Conservation (phyloP, 192 early-diverging fungal genomes). For the Coemansia sp. region DNA sequence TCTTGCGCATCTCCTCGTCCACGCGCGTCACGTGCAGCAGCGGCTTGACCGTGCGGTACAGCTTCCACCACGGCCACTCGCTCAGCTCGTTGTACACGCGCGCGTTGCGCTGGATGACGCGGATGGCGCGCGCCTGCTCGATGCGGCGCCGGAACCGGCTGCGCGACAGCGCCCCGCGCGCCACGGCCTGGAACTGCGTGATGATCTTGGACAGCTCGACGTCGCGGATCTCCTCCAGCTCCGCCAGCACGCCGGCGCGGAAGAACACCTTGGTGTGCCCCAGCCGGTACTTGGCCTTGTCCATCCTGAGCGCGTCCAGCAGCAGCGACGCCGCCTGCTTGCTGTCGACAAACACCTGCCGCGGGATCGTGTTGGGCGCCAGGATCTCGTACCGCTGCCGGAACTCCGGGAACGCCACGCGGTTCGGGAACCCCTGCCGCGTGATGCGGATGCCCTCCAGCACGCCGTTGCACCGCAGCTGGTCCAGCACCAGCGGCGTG, state of each 20-base stretch:
- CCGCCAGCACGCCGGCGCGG: conserved; percentile 90
- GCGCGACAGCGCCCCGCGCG: conserved; percentile 83
- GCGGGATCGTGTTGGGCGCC: conserved; percentile 75
- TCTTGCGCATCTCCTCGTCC: conserved; percentile 87
- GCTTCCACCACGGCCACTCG: conserved; percentile 97
- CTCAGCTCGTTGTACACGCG: conserved; percentile 85
- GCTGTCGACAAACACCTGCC: conserved; percentile 87
- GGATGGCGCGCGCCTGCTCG: conserved; percentile 85
- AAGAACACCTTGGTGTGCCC: conserved; percentile 98
- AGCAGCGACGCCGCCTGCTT: conserved; percentile 81
- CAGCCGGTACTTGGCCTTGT: conserved; percentile 81
- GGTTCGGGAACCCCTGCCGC: conserved; percentile 93
- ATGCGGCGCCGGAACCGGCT: conserved; percentile 65
- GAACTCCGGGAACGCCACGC: conserved; percentile 92
- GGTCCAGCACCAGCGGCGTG: conserved; percentile 86
- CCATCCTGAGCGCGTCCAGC: conserved; percentile 75
- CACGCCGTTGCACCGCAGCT: conserved; percentile 96
- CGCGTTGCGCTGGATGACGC: conserved; percentile 93
- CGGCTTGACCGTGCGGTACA: conserved; percentile 92
- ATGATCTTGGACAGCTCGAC: conserved; percentile 82
- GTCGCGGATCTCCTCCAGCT: conserved; percentile 93
- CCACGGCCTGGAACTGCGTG: conserved; percentile 82
- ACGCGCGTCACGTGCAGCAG: conserved; percentile 78
- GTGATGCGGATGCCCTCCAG: conserved; percentile 97
- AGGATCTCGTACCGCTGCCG: conserved; percentile 93